These are phyloP conservation scores for Casaregolazyma lundiana DNA, from an alignment of 1,139 yeast species.

Conservation along the genomic window DNA sequence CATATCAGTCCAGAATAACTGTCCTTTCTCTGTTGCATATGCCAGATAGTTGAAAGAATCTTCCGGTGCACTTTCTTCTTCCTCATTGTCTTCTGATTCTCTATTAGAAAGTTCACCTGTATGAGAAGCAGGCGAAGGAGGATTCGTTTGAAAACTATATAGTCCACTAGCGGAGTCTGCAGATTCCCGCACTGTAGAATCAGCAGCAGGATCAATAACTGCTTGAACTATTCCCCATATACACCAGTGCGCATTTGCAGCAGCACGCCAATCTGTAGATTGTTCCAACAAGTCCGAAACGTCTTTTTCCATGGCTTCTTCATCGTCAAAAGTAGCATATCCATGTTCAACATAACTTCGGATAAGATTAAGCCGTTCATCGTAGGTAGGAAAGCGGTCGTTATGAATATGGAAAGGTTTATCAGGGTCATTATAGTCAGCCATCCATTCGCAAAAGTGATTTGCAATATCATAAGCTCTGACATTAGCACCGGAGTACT, in stretches of 20 bases:
- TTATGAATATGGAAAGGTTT: constrained; percentile 55
- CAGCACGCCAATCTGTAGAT: constrained; percentile 71
- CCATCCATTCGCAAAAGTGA: constrained; percentile 95
- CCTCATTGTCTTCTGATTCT: constrained; percentile 19
- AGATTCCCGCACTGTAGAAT: constrained; percentile 25
- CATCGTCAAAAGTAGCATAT: constrained; percentile 31
- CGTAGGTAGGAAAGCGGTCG: constrained; percentile 57
- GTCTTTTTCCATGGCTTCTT: constrained; percentile 45
- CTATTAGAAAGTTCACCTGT: background rate
- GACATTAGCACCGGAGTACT: constrained; percentile 89
- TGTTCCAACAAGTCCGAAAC: constrained; percentile 59
- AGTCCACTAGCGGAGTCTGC: constrained; percentile 24
- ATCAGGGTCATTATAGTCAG: constrained; percentile 72
- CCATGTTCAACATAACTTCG: constrained; percentile 61
- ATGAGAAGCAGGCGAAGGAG: constrained; percentile 8
- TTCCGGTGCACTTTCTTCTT: constrained; percentile 40
- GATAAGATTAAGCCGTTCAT: constrained; percentile 66
- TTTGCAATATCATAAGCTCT: constrained; percentile 89
- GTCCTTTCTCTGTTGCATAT: constrained; percentile 72
- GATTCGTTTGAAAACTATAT: constrained; percentile 29
- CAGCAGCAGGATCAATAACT: constrained; percentile 29
- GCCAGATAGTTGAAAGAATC: constrained; percentile 77
- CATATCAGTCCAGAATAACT: constrained; percentile 70
- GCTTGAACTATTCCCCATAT: constrained; percentile 86
- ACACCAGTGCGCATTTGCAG: constrained; percentile 78